phyloP scores from a whole-genome alignment of 371 early-diverging fungal genomes.

The Mortierella sp. region DNA sequence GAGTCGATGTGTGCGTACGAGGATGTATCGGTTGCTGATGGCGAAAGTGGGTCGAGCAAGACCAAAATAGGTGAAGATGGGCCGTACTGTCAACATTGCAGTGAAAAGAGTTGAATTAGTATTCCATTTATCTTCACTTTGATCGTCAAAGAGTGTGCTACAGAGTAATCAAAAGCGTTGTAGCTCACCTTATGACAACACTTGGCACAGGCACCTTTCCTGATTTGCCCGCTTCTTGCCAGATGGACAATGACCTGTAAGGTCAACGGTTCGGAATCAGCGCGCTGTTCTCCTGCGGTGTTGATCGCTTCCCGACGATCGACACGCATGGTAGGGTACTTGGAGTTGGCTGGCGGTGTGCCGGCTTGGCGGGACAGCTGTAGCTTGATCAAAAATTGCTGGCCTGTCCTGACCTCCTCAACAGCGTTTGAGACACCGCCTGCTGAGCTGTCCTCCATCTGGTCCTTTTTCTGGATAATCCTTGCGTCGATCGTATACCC shows the following conservation, averaged over 20 bases:
- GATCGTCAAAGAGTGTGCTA: too few relatives aligned
- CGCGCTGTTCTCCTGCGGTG: constrained; percentile 42
- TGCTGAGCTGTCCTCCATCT: constrained; percentile 36
- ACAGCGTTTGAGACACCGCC: constrained; percentile 27
- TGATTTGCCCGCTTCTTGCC: constrained; percentile 42
- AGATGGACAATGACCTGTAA: constrained; percentile 48
- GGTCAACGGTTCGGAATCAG: constrained; percentile 37
- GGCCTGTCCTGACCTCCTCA: constrained; percentile 50
- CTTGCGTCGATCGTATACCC: constrained; percentile 45
- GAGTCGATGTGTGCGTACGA: constrained; percentile 44
- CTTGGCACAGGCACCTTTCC: constrained; percentile 53
- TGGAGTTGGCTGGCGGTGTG: not conserved
- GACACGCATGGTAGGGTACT: constrained; percentile 49
- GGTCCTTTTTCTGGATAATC: constrained; percentile 56
- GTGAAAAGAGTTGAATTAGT: not conserved
- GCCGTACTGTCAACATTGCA: constrained; percentile 19
- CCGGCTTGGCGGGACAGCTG: constrained; percentile 27
- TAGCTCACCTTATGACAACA: constrained; percentile 52
- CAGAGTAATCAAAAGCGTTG: not conserved
- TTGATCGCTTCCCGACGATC: constrained; percentile 53
- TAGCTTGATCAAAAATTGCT: constrained; percentile 52
- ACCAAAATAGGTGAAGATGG: constrained; percentile 45
- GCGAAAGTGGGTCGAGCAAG: constrained; percentile 49
- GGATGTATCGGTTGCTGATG: constrained; percentile 41
- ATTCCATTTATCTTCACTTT: too few relatives aligned